phyloP scores from a whole-genome alignment of 2,329 filamentous ascomycete species.

The Calonectria henricotiae region DNA sequence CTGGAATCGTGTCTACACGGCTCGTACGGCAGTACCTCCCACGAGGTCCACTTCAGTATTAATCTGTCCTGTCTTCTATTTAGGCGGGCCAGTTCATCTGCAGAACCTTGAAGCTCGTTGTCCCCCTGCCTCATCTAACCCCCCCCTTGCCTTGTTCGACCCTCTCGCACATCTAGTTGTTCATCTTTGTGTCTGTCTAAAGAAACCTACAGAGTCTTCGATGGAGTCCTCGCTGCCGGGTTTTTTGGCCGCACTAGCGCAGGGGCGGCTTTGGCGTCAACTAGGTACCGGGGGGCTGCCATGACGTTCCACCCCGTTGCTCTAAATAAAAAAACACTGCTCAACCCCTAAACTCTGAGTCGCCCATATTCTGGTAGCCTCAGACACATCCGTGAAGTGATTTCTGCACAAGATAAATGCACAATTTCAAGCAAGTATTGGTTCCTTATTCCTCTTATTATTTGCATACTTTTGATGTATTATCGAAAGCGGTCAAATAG shows the following conservation, averaged over 20 bases:
- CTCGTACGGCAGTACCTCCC: slow-evolving; percentile 20
- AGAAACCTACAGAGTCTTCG: slow-evolving; percentile 18
- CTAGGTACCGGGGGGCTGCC: slow-evolving; percentile 24
- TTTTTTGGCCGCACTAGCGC: slow-evolving; percentile 39
- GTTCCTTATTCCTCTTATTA: neutral
- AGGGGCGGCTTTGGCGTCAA: slow-evolving; percentile 39
- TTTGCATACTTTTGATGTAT: neutral
- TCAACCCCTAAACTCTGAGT: neutral
- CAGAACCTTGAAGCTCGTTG: slow-evolving; percentile 4
- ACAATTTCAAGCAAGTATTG: neutral
- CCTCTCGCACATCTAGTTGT: slow-evolving; percentile 4
- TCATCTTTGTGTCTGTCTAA: slow-evolving; percentile 15
- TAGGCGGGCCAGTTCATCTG: neutral
- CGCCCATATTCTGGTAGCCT: neutral
- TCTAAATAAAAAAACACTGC: slow-evolving; percentile 1
- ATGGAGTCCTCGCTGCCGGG: slow-evolving; percentile 12
- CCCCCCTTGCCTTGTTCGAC: slow-evolving; percentile 23
- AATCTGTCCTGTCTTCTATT: neutral
- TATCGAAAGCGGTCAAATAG: neutral
- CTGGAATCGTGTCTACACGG: slow-evolving; percentile 28
- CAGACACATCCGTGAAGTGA: neutral
- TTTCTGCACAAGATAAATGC: neutral
- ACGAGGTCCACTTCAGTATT: slow-evolving; percentile 1
- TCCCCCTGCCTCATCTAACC: neutral
- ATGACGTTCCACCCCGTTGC: slow-evolving; percentile 19